phyloP scores from a whole-genome alignment of 2,329 filamentous ascomycete genomes.

The Scytalidium sp. region DNA sequence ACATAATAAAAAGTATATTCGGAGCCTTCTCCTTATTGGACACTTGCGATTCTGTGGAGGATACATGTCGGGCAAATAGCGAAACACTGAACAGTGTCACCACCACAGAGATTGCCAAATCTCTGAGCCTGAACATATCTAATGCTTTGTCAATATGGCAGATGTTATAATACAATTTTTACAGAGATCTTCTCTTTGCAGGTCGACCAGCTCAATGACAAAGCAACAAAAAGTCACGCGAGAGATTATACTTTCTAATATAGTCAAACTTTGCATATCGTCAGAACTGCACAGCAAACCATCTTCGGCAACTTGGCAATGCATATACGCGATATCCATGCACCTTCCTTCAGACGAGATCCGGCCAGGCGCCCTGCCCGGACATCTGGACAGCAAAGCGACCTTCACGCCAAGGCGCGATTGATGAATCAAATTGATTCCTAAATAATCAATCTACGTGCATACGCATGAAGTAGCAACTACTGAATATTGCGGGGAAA shows the following conservation, averaged over 20 bases:
- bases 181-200: neutral
- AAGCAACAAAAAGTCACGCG: neutral
- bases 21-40: neutral
- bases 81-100: neutral
- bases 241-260: no score
- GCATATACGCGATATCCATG: neutral
- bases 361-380: neutral
- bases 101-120: neutral
- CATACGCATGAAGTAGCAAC: neutral
- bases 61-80: neutral
- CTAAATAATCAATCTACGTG: neutral
- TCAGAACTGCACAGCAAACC: no score
- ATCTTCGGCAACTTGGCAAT: no score
- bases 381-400: neutral
- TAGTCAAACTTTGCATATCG: neutral
- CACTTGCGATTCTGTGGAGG: neutral
- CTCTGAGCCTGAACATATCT: neutral
- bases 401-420: neutral
- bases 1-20: slow-evolving; percentile 59
- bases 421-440: neutral
- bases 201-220: neutral
- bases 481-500: neutral
- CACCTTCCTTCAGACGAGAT: neutral
- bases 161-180: neutral
- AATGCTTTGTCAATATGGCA: neutral